A percentile compares a stretch with the other conserved stretches of the same genome.
Conservation (phyloP, 2,329 filamentous ascomycete species). For the Exophiala sideris region DNA sequence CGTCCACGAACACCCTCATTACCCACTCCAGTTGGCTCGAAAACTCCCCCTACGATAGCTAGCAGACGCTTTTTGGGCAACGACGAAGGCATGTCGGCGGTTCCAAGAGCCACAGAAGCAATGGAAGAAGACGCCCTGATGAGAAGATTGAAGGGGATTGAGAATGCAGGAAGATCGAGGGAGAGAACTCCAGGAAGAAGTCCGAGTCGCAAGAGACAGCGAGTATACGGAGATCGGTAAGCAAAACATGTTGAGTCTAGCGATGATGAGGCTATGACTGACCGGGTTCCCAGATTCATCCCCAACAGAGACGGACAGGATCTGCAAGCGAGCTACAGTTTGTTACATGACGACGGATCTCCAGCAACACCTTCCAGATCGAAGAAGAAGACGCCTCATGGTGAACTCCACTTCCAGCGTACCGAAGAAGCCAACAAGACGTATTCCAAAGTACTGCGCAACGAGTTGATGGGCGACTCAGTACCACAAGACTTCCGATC, state of each 20-base stretch:
- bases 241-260: slow-evolving; percentile 25
- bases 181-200: slow-evolving; percentile 63
- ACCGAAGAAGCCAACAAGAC: slow-evolving; percentile 94
- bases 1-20: slow-evolving; percentile 43
- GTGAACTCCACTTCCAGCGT: slow-evolving; percentile 85
- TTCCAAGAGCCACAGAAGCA: slow-evolving; percentile 46
- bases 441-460: slow-evolving; percentile 80
- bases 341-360: slow-evolving; percentile 88
- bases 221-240: slow-evolving; percentile 63
- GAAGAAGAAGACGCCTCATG: slow-evolving; percentile 79
- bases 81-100: slow-evolving; percentile 22
- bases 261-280: slow-evolving; percentile 1
- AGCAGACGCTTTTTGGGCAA: slow-evolving; percentile 41
- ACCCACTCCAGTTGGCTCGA: slow-evolving; percentile 57
- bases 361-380: slow-evolving; percentile 84
- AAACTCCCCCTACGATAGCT: slow-evolving; percentile 57
- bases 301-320: slow-evolving; percentile 91
- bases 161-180: slow-evolving; percentile 56
- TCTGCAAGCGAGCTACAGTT: slow-evolving; percentile 84
- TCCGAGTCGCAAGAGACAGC: slow-evolving; percentile 66
- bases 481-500: slow-evolving; percentile 70
- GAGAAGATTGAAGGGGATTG: slow-evolving; percentile 60
- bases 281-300: slow-evolving; percentile 67
- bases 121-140: slow-evolving; percentile 58
- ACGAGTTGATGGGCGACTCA: slow-evolving; percentile 87